Conservation (phyloP, 441 rosid species). For the Jatropha multifida region DNA sequence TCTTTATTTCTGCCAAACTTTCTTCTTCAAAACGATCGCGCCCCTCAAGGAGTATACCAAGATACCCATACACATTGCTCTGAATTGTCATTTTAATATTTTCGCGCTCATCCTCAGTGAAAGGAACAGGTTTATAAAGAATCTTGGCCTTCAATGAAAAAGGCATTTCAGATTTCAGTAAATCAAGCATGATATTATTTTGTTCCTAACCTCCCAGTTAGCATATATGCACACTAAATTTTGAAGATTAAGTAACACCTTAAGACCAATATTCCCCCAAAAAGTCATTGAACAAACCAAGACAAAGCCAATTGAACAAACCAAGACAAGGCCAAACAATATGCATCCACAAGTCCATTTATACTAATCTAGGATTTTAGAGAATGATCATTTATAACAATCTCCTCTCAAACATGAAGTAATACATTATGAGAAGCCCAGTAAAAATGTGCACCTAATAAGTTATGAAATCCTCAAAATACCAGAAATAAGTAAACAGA, state of each 20-base stretch:
- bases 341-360: neutral
- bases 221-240: neutral
- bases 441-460: neutral
- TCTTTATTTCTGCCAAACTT: conserved; percentile 45
- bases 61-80: conserved; percentile 83
- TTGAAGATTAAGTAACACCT: neutral
- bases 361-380: neutral
- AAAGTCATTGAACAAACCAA: neutral
- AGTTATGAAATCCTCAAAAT: neutral
- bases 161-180: neutral
- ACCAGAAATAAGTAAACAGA: neutral
- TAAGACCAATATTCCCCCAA: neutral
- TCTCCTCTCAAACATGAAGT: neutral
- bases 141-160: conserved; percentile 72
- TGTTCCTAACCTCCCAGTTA: neutral
- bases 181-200: neutral
- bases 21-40: conserved; percentile 90
- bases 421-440: neutral
- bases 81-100: conserved; percentile 77
- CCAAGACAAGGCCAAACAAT: neutral
- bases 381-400: neutral
- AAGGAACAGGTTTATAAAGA: conserved; percentile 72
- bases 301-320: no score
- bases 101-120: conserved; percentile 81
- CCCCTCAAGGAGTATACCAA: conserved; percentile 87